A percentile compares a stretch with the other conserved stretches of the same genome.
Conservation (phyloP, 2,329 filamentous ascomycete genomes). For the Pseudofabraea citricarpa region DNA sequence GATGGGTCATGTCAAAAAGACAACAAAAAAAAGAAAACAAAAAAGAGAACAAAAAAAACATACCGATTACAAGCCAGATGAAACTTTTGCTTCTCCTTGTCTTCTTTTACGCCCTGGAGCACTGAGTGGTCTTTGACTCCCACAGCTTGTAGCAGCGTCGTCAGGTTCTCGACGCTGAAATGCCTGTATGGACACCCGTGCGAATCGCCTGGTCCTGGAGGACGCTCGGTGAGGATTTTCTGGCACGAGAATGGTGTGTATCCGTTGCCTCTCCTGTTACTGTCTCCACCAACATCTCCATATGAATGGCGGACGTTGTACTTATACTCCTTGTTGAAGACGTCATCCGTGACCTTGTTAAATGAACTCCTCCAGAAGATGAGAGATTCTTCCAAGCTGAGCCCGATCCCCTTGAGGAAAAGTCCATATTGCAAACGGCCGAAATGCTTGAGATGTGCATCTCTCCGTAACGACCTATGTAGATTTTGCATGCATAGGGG, state of each 20-base stretch:
- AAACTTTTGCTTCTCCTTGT: conserved; percentile 82
- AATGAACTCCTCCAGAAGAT: conserved; percentile 88
- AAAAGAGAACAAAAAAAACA: conserved; percentile 16
- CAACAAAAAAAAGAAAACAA: too few relatives aligned
- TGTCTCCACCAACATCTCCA: conserved; percentile 90
- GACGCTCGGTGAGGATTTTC: conserved; percentile 86
- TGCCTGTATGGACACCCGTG: conserved; percentile 98
- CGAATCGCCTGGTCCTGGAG: conserved; percentile 79
- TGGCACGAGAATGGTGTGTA: conserved; percentile 93
- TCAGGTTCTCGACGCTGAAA: conserved; percentile 83
- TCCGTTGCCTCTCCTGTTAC: conserved; percentile 78
- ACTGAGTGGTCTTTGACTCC: conserved; percentile 77
- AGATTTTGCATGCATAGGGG: conserved; percentile 92
- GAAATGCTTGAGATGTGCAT: conserved; percentile 88
- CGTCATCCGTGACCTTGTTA: conserved; percentile 83
- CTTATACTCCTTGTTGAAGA: conserved; percentile 94
- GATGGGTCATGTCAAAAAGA: too few relatives aligned
- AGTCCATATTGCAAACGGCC: conserved; percentile 91
- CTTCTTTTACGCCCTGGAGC: conserved; percentile 76
- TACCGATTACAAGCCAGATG: conserved; percentile 94
- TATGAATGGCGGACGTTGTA: conserved; percentile 97
- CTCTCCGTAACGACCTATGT: conserved; percentile 78
- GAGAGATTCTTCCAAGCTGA: conserved; percentile 87
- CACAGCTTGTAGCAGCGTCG: conserved; percentile 67
- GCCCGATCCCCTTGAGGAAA: conserved; percentile 92